phyloP scores from a whole-genome alignment of 805 yeast species.

The Huiozyma sinensis region DNA sequence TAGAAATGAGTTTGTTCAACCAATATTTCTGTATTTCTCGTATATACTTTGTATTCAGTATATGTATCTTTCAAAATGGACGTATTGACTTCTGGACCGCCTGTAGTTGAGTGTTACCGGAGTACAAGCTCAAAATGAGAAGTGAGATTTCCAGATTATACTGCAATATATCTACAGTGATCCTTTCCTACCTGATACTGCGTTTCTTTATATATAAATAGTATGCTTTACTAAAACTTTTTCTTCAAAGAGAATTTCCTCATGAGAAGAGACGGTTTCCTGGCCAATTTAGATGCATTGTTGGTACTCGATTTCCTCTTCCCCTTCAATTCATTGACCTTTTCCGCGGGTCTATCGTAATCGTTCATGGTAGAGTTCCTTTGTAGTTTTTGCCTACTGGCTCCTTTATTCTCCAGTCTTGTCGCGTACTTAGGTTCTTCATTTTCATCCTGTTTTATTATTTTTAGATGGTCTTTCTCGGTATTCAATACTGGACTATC shows the following conservation, averaged over 20 bases:
- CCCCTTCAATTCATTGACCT: constrained; percentile 27
- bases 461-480: constrained; percentile 10
- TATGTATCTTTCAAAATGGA: too few relatives aligned
- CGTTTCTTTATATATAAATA: not conserved
- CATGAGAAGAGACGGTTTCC: constrained; percentile 28
- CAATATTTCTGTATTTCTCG: too few relatives aligned
- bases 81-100: too few relatives aligned
- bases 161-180: not conserved
- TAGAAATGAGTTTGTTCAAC: too few relatives aligned
- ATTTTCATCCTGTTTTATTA: constrained; percentile 2
- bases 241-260: constrained; percentile 18
- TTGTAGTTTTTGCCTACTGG: not conserved
- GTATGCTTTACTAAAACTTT: constrained; percentile 1
- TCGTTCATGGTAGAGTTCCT: constrained; percentile 26
- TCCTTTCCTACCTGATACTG: not conserved
- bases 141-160: too few relatives aligned
- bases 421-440: not conserved
- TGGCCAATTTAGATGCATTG: constrained; percentile 23
- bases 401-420: not conserved
- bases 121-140: too few relatives aligned
- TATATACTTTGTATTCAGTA: too few relatives aligned
- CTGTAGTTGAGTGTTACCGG: too few relatives aligned
- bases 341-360: constrained; percentile 32
- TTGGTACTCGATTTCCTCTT: constrained; percentile 22
- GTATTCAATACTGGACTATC: constrained; percentile 38